Evolutionary conservation across 106 monocot species (phyloP).

Genomic region (Chionographis japonica): DNA sequence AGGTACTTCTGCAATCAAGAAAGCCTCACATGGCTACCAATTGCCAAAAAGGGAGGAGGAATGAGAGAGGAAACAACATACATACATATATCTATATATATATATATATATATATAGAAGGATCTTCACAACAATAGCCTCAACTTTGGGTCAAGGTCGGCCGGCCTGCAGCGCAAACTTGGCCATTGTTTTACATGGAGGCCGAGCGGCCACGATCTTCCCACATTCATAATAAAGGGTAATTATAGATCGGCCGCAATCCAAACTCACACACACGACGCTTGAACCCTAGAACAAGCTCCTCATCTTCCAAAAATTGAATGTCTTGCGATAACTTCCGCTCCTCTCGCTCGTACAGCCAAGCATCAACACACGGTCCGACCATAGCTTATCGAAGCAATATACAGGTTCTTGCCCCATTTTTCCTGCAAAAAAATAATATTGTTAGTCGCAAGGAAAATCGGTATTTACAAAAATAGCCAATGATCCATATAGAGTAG

Average conservation of each 20-base stretch:
- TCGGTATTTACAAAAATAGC: neutral
- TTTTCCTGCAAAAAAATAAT: slow-evolving; percentile 42
- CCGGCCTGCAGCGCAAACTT: neutral
- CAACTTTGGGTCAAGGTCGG: too few species aligned
- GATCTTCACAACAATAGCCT: too few species aligned
- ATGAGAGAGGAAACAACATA: neutral
- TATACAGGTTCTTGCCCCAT: slow-evolving; percentile 75
- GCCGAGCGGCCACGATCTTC: neutral
- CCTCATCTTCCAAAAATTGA: slow-evolving; percentile 12
- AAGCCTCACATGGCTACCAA: slow-evolving; percentile 2
- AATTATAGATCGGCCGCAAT: neutral
- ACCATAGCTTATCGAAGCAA: slow-evolving; percentile 69
- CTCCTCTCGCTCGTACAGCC: neutral
- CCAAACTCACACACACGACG: neutral
- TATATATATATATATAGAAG: too few species aligned
- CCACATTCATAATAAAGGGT: neutral
- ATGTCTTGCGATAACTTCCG: neutral
- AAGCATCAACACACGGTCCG: slow-evolving; percentile 57
- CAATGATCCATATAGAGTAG: too few species aligned
- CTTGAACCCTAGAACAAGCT: neutral
- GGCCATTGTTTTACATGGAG: slow-evolving; percentile 7
- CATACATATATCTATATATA: too few species aligned
- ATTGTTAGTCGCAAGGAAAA: neutral
- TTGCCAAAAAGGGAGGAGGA: neutral
- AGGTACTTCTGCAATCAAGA: neutral